Evolutionary conservation across 1,284 basidiomycete species (phyloP), one percentile per base, ranked within the genome.

Genomic region (Agaricales sp.): DNA sequence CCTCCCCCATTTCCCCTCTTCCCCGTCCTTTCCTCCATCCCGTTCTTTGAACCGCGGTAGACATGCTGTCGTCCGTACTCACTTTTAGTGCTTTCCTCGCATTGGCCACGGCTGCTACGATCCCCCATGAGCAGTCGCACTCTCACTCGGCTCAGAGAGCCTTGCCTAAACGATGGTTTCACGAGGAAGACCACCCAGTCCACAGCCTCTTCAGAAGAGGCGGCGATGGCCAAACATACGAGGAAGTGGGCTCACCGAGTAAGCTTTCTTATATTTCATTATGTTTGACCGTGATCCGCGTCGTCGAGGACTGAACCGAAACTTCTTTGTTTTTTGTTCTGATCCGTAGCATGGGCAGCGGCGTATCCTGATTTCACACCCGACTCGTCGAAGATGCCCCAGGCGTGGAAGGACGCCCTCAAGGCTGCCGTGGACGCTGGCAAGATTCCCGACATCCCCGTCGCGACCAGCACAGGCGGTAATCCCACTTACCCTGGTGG

Each of bases 371-470:
- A 49, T 4, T 55, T 54, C 24, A 58, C 64, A n/a, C 73, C 74
- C 16, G 69, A 77, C 58, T 57, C 69, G 1, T 58, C 60, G 20
- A 53, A 61, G 13, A 68, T 83, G 52, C 83, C 87, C 6, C 58
- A 69, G 50, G 67, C 64, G 39, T 92, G 90, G 89, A 61, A 76
- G 26, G 70, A 77, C 59, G 84, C 86, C 4, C 70, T 88, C 56
- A 69, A 75, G 51, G 68, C 67, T 4, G 86, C 85, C 30, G 70
- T 82, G 35, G 57, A 69, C 16, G 75, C 78, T 3, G 85, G 85
- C 44, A 78, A 77, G 57, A 88, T 92, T 48, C 89, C 90, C 6
- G 59, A 78, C 57, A 69, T 89, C 49, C 79, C 84, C 12, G 55
- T 61, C 41, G 67, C 80, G 3, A 71, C 69, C 11, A 63, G 63